Percentiles rank a stretch among this genome's conserved stretches.
These are phyloP conservation scores for Cotoneaster glaucophyllus DNA, from an alignment of 306 rosid species.

Conservation along the genomic window DNA sequence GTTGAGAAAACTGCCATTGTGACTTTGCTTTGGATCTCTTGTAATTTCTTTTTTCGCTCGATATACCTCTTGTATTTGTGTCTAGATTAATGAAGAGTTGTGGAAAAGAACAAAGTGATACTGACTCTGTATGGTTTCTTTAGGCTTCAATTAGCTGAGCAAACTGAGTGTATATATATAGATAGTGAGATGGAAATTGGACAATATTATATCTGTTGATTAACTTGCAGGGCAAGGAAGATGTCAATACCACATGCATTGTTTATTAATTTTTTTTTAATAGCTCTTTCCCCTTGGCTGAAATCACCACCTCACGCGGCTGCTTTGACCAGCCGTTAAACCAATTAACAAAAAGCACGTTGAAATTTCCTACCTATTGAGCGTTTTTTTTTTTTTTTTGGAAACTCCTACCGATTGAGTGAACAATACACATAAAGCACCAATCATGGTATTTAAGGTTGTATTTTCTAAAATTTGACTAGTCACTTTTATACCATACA, in stretches of 20 bases:
- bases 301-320: background rate
- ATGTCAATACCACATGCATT: background rate
- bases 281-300: background rate
- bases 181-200: background rate
- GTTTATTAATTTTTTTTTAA: background rate
- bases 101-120: background rate
- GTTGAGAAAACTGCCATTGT: background rate
- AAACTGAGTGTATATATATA: background rate
- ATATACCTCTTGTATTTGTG: background rate
- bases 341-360: background rate
- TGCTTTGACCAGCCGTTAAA: background rate
- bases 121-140: background rate
- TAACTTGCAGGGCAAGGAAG: background rate
- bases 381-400: too few species aligned
- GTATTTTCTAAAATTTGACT: too few species aligned
- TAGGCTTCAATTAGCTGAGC: background rate
- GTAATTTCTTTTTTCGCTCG: background rate
- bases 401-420: too few species aligned
- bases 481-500: too few species aligned
- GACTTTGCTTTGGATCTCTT: background rate
- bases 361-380: background rate
- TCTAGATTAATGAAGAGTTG: background rate
- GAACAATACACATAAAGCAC: too few species aligned
- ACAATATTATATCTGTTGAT: background rate
- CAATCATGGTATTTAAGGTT: too few species aligned